phyloP scores from a whole-genome alignment of 1,284 basidiomycete genomes.

The Irpex sp. region DNA sequence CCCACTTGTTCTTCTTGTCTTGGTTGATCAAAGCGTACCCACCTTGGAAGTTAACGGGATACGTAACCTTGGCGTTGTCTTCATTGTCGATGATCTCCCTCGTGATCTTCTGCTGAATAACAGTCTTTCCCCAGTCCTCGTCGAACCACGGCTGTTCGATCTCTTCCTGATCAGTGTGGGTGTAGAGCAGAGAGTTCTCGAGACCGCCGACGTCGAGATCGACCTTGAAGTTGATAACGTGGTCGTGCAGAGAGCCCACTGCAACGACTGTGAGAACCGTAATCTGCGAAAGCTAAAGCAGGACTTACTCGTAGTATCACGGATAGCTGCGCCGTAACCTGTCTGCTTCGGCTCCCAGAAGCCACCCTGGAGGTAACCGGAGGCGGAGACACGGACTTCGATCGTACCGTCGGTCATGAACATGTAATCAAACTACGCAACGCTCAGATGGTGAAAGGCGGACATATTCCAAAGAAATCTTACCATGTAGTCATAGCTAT shows the following conservation, averaged over 20 bases:
- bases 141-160: constrained; percentile 53
- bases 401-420: constrained; percentile 67
- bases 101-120: constrained; percentile 51
- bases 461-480: background rate
- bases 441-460: background rate
- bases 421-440: constrained; percentile 53
- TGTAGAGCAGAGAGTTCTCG: constrained; percentile 55
- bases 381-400: constrained; percentile 61
- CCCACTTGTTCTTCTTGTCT: constrained; percentile 54
- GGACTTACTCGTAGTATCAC: constrained; percentile 46
- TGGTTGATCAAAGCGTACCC: constrained; percentile 59
- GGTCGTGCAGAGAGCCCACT: constrained; percentile 71
- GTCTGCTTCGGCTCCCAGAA: constrained; percentile 50
- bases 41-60: constrained; percentile 51
- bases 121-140: constrained; percentile 56
- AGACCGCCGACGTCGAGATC: constrained; percentile 60
- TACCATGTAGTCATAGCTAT: constrained; percentile 48
- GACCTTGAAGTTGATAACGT: constrained; percentile 65
- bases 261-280: constrained; percentile 2
- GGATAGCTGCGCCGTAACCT: constrained; percentile 53
- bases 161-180: constrained; percentile 45
- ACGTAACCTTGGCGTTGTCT: constrained; percentile 51
- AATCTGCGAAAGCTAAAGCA: background rate
- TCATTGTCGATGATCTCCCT: constrained; percentile 51
- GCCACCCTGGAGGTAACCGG: constrained; percentile 64